These are phyloP conservation scores for Monosporozyma servazzii DNA, from an alignment of 805 yeast species.

Conservation along the genomic window DNA sequence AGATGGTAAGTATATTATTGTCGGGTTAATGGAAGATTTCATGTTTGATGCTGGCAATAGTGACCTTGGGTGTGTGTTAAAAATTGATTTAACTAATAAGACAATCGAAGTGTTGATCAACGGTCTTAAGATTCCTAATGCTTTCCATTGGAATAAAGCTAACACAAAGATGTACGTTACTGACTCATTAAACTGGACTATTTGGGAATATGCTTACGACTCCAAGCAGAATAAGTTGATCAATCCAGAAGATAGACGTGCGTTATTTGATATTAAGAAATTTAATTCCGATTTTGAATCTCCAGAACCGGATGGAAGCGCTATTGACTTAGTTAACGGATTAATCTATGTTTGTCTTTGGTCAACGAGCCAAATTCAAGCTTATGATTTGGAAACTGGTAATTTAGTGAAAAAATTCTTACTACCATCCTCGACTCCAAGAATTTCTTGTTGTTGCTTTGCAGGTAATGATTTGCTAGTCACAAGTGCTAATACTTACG, in stretches of 20 bases:
- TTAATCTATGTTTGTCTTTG: conserved; percentile 60
- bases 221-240: conserved; percentile 16
- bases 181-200: conserved; percentile 39
- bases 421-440: conserved; percentile 49
- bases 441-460: conserved; percentile 63
- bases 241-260: conserved; percentile 22
- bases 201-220: conserved; percentile 35
- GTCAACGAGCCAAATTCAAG: conserved; percentile 48
- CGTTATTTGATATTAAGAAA: conserved; percentile 32
- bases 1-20: conserved; percentile 58
- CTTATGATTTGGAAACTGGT: conserved; percentile 39
- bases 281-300: conserved; percentile 16
- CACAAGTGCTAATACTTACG: conserved; percentile 47
- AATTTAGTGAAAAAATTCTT: conserved; percentile 39
- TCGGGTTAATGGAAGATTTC: conserved; percentile 71
- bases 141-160: conserved; percentile 44
- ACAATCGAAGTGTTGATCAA: conserved; percentile 29
- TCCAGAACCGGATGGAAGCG: conserved; percentile 78
- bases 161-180: conserved; percentile 40
- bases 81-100: conserved; percentile 30
- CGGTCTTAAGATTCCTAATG: conserved; percentile 55
- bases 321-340: conserved; percentile 42
- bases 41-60: conserved; percentile 23
- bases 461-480: conserved; percentile 59
- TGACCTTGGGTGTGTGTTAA: conserved; percentile 47